phyloP scores from a whole-genome alignment of 208 protist species.

The Acanthamoeba culbertsoni region DNA sequence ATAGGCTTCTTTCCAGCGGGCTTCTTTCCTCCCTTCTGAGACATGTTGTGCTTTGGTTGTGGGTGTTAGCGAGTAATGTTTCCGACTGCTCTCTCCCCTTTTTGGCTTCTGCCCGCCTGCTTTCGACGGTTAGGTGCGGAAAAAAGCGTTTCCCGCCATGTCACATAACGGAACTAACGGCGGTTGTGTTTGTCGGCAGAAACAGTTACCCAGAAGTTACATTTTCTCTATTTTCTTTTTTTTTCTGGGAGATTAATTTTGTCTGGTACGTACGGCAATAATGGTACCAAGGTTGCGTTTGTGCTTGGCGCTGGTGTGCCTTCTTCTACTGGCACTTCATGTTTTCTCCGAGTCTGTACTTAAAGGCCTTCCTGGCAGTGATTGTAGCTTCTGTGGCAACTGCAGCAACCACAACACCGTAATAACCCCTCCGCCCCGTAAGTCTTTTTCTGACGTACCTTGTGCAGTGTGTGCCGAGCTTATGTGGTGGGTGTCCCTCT shows the following conservation, averaged over 20 bases:
- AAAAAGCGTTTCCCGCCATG: too few species aligned
- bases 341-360: not conserved
- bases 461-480: not conserved
- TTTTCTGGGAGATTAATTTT: not conserved
- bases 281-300: not conserved
- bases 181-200: too few species aligned
- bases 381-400: not conserved
- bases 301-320: not conserved
- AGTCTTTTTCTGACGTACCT: not conserved
- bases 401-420: conserved; percentile 39
- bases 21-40: too few species aligned
- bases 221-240: not conserved
- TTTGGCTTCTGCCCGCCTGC: too few species aligned
- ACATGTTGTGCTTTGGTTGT: too few species aligned
- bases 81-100: too few species aligned
- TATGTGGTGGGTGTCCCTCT: not conserved
- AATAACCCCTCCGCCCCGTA: not conserved
- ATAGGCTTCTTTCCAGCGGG: too few species aligned
- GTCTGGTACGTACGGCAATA: not conserved
- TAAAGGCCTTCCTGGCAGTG: not conserved
- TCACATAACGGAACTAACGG: too few species aligned
- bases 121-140: too few species aligned
- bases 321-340: not conserved
- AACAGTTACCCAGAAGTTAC: too few species aligned
- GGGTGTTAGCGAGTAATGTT: too few species aligned